Percentiles rank a stretch among this genome's conserved stretches.
These are phyloP conservation scores for Grosmannia huntii DNA, from an alignment of 2,329 filamentous ascomycete genomes.

Conservation along the genomic window DNA sequence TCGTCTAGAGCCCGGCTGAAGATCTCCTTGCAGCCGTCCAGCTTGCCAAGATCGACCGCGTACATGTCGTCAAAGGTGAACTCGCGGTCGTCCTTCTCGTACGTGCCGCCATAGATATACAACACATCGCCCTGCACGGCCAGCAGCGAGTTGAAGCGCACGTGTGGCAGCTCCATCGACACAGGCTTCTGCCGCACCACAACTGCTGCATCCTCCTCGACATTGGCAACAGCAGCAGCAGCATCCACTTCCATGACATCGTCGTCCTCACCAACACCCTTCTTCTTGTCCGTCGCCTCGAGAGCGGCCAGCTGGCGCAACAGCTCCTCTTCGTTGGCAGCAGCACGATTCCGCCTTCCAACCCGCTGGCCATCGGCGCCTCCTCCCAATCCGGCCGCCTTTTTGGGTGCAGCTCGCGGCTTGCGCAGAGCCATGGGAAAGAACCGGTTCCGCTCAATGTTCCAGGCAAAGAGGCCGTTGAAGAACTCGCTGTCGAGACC, in stretches of 20 bases:
- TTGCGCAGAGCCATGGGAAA: slow-evolving; percentile 72
- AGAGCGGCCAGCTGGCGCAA: slow-evolving; percentile 76
- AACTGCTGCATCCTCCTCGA: slow-evolving; percentile 41
- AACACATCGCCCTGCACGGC: slow-evolving; percentile 85
- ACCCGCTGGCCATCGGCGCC: slow-evolving; percentile 32
- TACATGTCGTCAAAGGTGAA: slow-evolving; percentile 95
- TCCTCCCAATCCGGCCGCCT: slow-evolving; percentile 25
- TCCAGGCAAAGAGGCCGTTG: slow-evolving; percentile 84
- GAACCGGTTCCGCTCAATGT: slow-evolving; percentile 88
- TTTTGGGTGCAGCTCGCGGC: slow-evolving; percentile 54
- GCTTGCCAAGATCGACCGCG: slow-evolving; percentile 82
- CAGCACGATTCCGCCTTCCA: slow-evolving; percentile 58
- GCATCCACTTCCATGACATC: slow-evolving; percentile 15
- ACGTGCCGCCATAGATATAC: slow-evolving; percentile 92
- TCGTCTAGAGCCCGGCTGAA: slow-evolving; percentile 66
- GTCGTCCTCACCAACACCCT: slow-evolving; percentile 31
- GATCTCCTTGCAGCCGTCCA: slow-evolving; percentile 87
- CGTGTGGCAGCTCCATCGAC: slow-evolving; percentile 73
- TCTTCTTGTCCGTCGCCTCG: slow-evolving; percentile 36
- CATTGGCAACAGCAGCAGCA: slow-evolving; percentile 33
- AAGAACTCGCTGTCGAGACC: slow-evolving; percentile 97
- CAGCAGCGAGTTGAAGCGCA: slow-evolving; percentile 81
- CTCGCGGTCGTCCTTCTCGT: slow-evolving; percentile 87
- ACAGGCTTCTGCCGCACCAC: slow-evolving; percentile 51
- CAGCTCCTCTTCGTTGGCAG: slow-evolving; percentile 85